Base-by-base conservation (phyloP, 192 early-diverging fungal genomes). In the Backusella psychrophila region DNA sequence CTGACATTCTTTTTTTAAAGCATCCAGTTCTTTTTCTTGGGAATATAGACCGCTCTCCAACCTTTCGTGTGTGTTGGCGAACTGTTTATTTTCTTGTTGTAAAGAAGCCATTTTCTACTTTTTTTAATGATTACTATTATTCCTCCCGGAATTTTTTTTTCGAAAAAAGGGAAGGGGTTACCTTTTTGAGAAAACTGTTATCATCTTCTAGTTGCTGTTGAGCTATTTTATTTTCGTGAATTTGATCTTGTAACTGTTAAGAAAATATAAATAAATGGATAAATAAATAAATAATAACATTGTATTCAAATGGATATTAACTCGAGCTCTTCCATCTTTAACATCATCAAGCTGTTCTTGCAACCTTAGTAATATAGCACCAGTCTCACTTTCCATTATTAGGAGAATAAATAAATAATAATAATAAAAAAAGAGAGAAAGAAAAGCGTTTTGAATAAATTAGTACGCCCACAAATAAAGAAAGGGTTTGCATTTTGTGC, bases 1-100 rank as follows among this genome's bases (percentile, higher is more conserved):
- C 11, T 81, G 79, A 8, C 56, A 14, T 71, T 88, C 85, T 52
- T 83, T 86, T 34, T 76, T 75, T n/a, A 76, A 35, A 11, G 73
- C 44, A 1, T 81, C 56, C 31, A 82, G 68, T 7, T 70, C 80
- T 35, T 86, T 71, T 23, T 81, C 83, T 69, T 83, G 85, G 35
- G 78, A 77, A 65, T 83, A 85, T 5, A 88, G 39, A 52, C 84
- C 83, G 56, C 81, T 82, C 70, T 88, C 85, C 5, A 86, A 72
- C 44, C 85, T 46, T 63, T 73, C 71, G 35, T 81, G 79, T 6
- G 72, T 66, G 23, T 71, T 39, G 12, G 21, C 15, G 23, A 35
- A 73, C 17, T 67, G 49, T 35, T 46, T 70, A 35, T 71, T 79
- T 75, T 74, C 73, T 65, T 71, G 78, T 56, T 68, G 35, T 21